Percentiles rank a stretch among this genome's conserved stretches.
Conservation (phyloP, 176 grass and related monocot species). For the Musa acuminata region DNA sequence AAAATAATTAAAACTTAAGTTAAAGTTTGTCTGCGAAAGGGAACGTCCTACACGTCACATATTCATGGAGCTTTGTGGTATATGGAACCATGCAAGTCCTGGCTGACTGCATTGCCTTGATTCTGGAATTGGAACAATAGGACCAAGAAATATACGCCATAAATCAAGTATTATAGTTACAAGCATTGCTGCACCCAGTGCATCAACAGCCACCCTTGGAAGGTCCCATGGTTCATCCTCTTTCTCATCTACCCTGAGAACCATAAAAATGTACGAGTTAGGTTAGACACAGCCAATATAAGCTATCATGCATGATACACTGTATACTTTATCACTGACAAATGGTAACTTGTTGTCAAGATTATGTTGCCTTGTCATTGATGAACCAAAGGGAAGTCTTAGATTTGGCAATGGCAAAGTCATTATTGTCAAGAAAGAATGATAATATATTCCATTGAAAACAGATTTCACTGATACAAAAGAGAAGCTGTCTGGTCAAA, state of each 20-base stretch:
- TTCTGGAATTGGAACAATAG: constrained; percentile 44
- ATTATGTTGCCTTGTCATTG: no score
- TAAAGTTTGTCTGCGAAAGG: no score
- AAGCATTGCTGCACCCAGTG: constrained; percentile 80
- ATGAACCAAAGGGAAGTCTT: no score
- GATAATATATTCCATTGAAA: no score
- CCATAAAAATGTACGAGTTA: background rate
- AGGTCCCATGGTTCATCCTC: constrained; percentile 50
- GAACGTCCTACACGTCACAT: constrained; percentile 2
- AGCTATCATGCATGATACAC: no score
- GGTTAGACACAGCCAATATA: background rate
- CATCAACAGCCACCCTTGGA: constrained; percentile 67
- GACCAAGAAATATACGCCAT: constrained; percentile 91
- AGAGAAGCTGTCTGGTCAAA: background rate
- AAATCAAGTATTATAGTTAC: constrained; percentile 83
- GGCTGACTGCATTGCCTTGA: constrained; percentile 46
- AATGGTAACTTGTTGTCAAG: no score
- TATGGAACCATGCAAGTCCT: constrained; percentile 73
- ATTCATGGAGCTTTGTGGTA: constrained; percentile 6
- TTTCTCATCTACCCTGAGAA: constrained; percentile 62
- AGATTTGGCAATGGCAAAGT: no score
- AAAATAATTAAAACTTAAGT: no score
- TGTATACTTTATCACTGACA: no score
- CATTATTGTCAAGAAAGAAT: no score
- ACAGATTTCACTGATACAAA: background rate